Percentiles rank a stretch among this genome's conserved stretches.
phyloP scores from a whole-genome alignment of 179 eudicot genomes.

The Vitellaria paradoxa region DNA sequence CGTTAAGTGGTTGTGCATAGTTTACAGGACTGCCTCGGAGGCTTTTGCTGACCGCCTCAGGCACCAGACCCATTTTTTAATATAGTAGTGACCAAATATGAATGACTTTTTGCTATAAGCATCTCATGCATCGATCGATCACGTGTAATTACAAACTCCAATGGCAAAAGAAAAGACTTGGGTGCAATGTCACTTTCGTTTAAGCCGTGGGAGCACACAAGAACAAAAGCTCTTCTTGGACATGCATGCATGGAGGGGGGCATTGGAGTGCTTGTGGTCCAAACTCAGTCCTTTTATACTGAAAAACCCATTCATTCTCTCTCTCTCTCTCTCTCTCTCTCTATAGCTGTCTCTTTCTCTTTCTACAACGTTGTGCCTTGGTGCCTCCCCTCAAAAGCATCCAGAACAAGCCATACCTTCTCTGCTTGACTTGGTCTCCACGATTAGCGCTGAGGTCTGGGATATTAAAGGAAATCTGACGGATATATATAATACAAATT shows the following conservation, averaged over 20 bases:
- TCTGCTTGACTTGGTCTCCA: not conserved
- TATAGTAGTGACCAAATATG: not conserved
- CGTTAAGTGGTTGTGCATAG: no score
- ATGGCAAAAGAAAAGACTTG: not conserved
- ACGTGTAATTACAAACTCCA: not conserved
- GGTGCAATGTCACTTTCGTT: no score
- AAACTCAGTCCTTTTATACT: not conserved
- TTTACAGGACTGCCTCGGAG: no score
- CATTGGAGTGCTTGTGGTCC: not conserved
- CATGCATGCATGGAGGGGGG: not conserved
- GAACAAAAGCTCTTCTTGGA: conserved; percentile 8
- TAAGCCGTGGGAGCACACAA: no score
- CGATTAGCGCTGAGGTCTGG: not conserved
- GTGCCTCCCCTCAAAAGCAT: no score
- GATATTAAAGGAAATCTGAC: not conserved
- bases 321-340: no score
- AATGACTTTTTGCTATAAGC: not conserved
- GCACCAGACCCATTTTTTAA: no score
- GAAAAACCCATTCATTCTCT: not conserved
- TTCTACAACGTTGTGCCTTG: no score
- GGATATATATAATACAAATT: not conserved
- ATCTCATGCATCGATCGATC: not conserved
- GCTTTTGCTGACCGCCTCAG: no score
- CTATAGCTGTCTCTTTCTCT: no score
- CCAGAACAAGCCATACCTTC: not conserved